Percentiles rank a stretch among this genome's conserved stretches.
phyloP scores from a whole-genome alignment of 2,329 filamentous ascomycete genomes.

The Fusarium coffeatum region DNA sequence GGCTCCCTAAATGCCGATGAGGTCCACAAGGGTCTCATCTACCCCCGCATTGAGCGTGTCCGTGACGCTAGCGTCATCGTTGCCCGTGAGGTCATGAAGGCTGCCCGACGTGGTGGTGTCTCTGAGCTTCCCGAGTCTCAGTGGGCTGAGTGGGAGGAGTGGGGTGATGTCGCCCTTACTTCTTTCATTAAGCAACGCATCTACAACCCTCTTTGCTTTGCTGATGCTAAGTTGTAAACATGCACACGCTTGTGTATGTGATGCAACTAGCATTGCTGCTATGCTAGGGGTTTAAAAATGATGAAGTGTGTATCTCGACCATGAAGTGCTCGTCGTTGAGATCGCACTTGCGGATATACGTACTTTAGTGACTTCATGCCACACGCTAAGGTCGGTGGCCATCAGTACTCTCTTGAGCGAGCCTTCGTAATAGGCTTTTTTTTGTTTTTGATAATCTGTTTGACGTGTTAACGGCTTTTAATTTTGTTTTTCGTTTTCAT shows the following conservation, averaged over 20 bases:
- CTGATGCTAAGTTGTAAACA: constrained; percentile 51
- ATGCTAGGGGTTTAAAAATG: neutral
- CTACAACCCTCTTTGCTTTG: constrained; percentile 67
- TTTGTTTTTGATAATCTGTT: constrained; percentile 43
- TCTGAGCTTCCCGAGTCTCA: constrained; percentile 74
- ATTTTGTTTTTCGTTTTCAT: constrained; percentile 43
- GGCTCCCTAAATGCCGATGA: constrained; percentile 84
- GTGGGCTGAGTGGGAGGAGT: constrained; percentile 79
- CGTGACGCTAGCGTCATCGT: constrained; percentile 89
- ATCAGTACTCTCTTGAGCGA: constrained; percentile 41
- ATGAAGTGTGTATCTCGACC: constrained; percentile 23
- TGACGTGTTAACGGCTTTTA: constrained; percentile 47
- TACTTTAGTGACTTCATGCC: constrained; percentile 32
- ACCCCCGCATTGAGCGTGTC: constrained; percentile 91
- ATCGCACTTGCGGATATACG: constrained; percentile 36
- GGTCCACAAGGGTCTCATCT: constrained; percentile 84
- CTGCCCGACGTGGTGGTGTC: constrained; percentile 84
- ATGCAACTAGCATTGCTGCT: constrained; percentile 7
- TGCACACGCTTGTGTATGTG: constrained; percentile 37
- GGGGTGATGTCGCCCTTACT: constrained; percentile 72
- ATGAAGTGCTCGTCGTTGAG: constrained; percentile 39
- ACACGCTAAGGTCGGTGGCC: constrained; percentile 35
- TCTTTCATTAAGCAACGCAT: constrained; percentile 70
- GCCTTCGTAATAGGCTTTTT: constrained; percentile 36
- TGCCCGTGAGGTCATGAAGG: constrained; percentile 91